Evolutionary conservation across 148 eudicot genomes (phyloP), one percentile per base, ranked within the genome.

Genomic region (Nepenthes gracilis): DNA sequence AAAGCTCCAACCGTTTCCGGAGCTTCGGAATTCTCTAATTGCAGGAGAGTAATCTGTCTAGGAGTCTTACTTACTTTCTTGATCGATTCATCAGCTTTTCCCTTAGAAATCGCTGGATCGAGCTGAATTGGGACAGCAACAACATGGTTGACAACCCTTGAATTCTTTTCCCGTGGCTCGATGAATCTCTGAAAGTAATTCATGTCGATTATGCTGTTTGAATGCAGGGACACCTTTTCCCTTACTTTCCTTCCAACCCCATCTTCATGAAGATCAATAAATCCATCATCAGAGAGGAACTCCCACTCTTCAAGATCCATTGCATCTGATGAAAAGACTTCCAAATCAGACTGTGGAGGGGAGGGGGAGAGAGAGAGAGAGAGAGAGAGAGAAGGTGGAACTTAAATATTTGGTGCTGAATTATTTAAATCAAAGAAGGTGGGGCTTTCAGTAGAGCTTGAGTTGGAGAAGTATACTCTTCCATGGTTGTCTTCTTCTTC

Each of bases 261-360:
- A 62, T 80, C 79, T 61, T 82, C 77, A 61, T 77, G 75, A 15
- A 77, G 75, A 73, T 92, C 83, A 54, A 83, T 79, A 35, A 79
- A 80, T 2, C 80, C 87, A 52, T 81, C 81, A 54, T 80, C 53
- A 43, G 95, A 78, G 14, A 91, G 70, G 55, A 81, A 43, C 67
- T 83, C 97, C 97, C 97, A 91, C 71, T 85, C 96, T 2, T 87
- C 79, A 65, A 91, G 77, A 78, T 91, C 96, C 97, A 86, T 90
- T 49, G 53, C 53, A 49, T 49, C 12, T 49, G 13, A 49, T 49
- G 4, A 49, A 5, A 11, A 49, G 13, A n/a, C 6, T 49, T 49
- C 11, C 11, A 5, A 5, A 45, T 45, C 11, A 45, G 48, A 11
- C 8, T 45, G 6, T 45, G 48, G 48, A 11, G 23, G 23, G 23